phyloP scores from a whole-genome alignment of 1,139 yeast species.

The Zygosaccharomyces pseudobailii region DNA sequence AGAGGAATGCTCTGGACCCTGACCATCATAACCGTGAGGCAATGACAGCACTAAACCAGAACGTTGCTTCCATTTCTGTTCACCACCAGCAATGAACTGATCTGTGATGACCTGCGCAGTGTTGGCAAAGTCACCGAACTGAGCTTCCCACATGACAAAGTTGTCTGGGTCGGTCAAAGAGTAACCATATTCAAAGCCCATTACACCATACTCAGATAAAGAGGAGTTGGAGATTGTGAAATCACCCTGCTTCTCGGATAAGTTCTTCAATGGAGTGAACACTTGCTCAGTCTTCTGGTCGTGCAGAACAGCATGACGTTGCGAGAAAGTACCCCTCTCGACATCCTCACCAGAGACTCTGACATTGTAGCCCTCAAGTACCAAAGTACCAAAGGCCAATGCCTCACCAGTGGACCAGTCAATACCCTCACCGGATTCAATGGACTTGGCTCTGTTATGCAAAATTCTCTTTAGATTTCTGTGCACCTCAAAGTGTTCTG shows the following conservation, averaged over 20 bases:
- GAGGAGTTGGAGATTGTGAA: slow-evolving; percentile 94
- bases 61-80: slow-evolving; percentile 98
- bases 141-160: slow-evolving; percentile 98
- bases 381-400: slow-evolving; percentile 89
- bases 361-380: slow-evolving; percentile 90
- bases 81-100: slow-evolving; percentile 96
- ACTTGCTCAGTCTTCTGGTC: slow-evolving; percentile 85
- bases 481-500: slow-evolving; percentile 86
- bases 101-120: slow-evolving; percentile 97
- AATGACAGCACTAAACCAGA: slow-evolving; percentile 91
- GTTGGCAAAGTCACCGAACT: slow-evolving; percentile 99
- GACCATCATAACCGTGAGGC: slow-evolving; percentile 99
- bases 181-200: slow-evolving; percentile 99
- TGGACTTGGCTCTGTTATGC: slow-evolving; percentile 78
- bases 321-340: slow-evolving; percentile 99
- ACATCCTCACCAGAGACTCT: slow-evolving; percentile 99
- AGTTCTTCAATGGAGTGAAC: slow-evolving; percentile 78
- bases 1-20: slow-evolving; percentile 99
- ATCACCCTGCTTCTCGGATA: slow-evolving; percentile 78
- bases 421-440: slow-evolving; percentile 86
- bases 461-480: slow-evolving; percentile 94
- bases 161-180: slow-evolving; percentile 97
- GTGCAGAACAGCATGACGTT: slow-evolving; percentile 97
- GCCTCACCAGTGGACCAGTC: slow-evolving; percentile 99
- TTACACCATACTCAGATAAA: slow-evolving; percentile 95